A percentile compares a stretch with the other conserved stretches of the same genome.
These are phyloP conservation scores for Serendipita sp. DNA, from an alignment of 768 basidiomycete species.

Conservation along the genomic window DNA sequence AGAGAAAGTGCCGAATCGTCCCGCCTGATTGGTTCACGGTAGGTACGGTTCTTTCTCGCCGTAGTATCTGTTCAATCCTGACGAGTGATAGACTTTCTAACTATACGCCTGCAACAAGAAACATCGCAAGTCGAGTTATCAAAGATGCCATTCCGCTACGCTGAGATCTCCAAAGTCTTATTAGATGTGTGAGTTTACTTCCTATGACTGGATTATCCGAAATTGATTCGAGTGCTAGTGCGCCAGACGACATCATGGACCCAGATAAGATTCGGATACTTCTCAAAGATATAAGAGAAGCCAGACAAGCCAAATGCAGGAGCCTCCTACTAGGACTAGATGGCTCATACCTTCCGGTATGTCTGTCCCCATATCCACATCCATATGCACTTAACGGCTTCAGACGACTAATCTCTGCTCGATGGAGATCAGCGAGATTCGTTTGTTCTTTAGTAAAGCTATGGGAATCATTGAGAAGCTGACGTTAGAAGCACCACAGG, in stretches of 20 bases:
- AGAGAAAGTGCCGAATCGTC: slow-evolving; percentile 87
- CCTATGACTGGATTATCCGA: neutral
- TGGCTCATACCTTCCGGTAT: slow-evolving; percentile 62
- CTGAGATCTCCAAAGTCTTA: slow-evolving; percentile 80
- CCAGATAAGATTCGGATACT: slow-evolving; percentile 72
- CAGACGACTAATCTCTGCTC: slow-evolving; percentile 57
- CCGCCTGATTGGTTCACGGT: slow-evolving; percentile 78
- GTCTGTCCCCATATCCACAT: slow-evolving; percentile 14
- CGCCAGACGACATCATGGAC: slow-evolving; percentile 74
- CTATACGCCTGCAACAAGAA: slow-evolving; percentile 58
- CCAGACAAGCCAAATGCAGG: slow-evolving; percentile 83
- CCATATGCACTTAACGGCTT: neutral
- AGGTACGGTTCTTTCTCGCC: slow-evolving; percentile 34
- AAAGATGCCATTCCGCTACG: slow-evolving; percentile 68
- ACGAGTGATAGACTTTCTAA: slow-evolving; percentile 51
- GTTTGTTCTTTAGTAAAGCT: slow-evolving; percentile 71
- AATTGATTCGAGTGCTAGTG: slow-evolving; percentile 30
- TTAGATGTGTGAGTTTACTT: slow-evolving; percentile 67
- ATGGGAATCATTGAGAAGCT: slow-evolving; percentile 61
- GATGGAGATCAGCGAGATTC: slow-evolving; percentile 89
- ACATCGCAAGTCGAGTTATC: slow-evolving; percentile 60
- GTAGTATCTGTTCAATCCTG: no score
- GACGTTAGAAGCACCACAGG: slow-evolving; percentile 6
- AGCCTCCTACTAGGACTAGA: slow-evolving; percentile 69
- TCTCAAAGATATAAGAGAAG: slow-evolving; percentile 90